These are phyloP conservation scores for Neopestalotiopsis sp. DNA, from an alignment of 2,329 filamentous ascomycete species.

Conservation along the genomic window DNA sequence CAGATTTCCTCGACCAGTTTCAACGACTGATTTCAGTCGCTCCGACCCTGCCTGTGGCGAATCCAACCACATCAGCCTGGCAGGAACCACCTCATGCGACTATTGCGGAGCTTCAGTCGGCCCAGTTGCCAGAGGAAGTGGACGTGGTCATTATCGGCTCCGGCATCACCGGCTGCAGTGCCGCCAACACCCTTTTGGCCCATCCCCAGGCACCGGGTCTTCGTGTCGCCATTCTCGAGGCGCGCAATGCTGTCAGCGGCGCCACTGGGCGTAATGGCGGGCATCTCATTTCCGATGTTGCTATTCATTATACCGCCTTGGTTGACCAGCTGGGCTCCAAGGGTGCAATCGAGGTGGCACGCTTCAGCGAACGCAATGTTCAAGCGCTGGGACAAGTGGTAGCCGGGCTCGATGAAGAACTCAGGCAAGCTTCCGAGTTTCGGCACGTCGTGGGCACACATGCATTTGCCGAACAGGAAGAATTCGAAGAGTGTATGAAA, in stretches of 20 bases:
- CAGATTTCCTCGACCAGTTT: no score
- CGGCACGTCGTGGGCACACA: no score
- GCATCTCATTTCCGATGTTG: neutral
- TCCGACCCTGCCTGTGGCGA: no score
- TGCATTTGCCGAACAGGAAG: no score
- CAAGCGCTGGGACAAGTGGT: no score
- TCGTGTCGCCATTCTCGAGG: slow-evolving; percentile 3
- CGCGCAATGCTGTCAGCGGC: slow-evolving; percentile 9
- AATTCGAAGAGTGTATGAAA: no score
- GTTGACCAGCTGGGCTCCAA: no score
- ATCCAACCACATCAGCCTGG: neutral
- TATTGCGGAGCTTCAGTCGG: neutral
- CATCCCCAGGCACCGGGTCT: neutral
- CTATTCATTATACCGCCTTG: neutral
- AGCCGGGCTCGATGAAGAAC: no score
- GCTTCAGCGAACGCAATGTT: no score
- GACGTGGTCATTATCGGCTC: slow-evolving; percentile 5
- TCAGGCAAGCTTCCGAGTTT: no score
- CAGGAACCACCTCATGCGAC: neutral
- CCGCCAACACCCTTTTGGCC: neutral
- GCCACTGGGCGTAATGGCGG: slow-evolving; percentile 12
- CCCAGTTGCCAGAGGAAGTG: neutral
- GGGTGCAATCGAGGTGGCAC: no score
- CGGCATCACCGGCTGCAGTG: neutral
- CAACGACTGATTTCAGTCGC: no score